phyloP scores from a whole-genome alignment of 768 basidiomycete genomes.

The Gymnopilus junonius region DNA sequence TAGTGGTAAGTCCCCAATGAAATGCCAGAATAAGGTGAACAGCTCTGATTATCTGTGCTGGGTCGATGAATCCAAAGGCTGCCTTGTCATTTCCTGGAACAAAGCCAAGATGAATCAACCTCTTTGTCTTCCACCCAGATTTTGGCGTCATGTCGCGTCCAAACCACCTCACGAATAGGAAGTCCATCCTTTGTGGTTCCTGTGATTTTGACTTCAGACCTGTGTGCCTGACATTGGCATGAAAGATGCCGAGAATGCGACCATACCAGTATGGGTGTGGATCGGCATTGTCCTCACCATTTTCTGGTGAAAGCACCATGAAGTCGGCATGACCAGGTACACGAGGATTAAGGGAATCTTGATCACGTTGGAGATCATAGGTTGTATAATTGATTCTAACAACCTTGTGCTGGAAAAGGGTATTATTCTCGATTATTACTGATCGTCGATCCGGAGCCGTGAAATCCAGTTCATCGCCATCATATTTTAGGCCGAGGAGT shows the following conservation, averaged over 20 bases:
- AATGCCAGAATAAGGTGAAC: constrained; percentile 45
- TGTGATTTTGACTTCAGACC: not conserved
- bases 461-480: constrained; percentile 36
- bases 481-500: constrained; percentile 21
- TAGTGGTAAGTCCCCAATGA: constrained; percentile 6
- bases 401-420: not conserved
- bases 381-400: not conserved
- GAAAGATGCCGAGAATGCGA: too few relatives aligned
- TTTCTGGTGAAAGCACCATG: constrained; percentile 30
- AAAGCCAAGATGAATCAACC: constrained; percentile 42
- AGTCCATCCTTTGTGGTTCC: constrained; percentile 8
- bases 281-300: too few relatives aligned
- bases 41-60: constrained; percentile 38
- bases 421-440: not conserved
- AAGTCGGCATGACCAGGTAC: constrained; percentile 32
- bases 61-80: constrained; percentile 51
- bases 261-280: too few relatives aligned
- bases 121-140: constrained; percentile 31
- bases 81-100: constrained; percentile 27
- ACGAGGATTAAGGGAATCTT: constrained; percentile 42
- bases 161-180: constrained; percentile 22
- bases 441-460: constrained; percentile 42
- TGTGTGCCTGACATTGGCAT: constrained; percentile 26
- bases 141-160: constrained; percentile 20
- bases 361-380: constrained; percentile 24